Conservation (phyloP, 2,329 filamentous ascomycete species). For the Fusarium hostae region DNA sequence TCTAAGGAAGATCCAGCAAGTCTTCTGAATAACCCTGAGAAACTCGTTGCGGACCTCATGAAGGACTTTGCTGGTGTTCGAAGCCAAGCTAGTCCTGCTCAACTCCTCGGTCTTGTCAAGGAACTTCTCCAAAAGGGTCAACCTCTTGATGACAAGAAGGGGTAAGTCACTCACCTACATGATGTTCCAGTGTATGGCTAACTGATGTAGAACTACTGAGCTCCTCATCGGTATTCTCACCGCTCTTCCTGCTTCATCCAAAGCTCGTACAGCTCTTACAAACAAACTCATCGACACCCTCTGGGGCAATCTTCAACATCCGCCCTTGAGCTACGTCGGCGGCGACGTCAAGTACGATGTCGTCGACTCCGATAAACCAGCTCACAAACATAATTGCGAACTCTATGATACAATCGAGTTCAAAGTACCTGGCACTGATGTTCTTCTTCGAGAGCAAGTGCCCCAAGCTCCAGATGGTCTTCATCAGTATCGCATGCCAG, state of each 20-base stretch:
- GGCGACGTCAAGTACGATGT: conserved; percentile 55
- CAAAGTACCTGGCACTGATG: conserved; percentile 51
- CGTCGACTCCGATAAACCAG: conserved; percentile 46
- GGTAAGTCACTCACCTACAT: conserved; percentile 39
- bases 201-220: conserved; percentile 52
- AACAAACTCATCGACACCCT: conserved; percentile 63
- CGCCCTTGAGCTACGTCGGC: conserved; percentile 59
- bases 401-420: conserved; percentile 52
- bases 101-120: conserved; percentile 49
- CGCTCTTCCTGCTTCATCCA: conserved; percentile 50
- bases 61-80: conserved; percentile 47
- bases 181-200: not conserved
- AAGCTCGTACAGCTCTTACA: conserved; percentile 53
- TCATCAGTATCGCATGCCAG: conserved; percentile 50
- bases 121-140: conserved; percentile 55
- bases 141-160: conserved; percentile 67
- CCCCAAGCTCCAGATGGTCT: conserved; percentile 52
- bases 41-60: conserved; percentile 49
- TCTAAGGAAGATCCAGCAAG: conserved; percentile 36
- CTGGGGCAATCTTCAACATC: conserved; percentile 66
- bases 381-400: conserved; percentile 49
- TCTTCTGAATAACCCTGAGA: conserved; percentile 48
- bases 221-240: conserved; percentile 54
- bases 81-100: conserved; percentile 42
- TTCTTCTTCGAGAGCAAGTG: conserved; percentile 51